These are phyloP conservation scores for Adiantum capillusveneris DNA, from an alignment of 75 land plant species.

Conservation along the genomic window DNA sequence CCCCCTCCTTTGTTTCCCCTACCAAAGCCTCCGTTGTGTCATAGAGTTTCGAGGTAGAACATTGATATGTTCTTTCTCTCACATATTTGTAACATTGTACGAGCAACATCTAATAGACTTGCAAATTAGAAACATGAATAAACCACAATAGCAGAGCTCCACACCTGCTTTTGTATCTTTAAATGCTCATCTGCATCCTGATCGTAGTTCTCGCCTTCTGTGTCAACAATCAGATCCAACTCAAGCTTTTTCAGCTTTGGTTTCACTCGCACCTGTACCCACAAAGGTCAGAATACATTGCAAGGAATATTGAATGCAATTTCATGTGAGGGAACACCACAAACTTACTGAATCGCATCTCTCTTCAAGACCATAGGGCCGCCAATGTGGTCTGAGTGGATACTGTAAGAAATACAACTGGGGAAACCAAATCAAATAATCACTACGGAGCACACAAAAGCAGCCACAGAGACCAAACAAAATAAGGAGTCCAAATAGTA, in stretches of 20 bases:
- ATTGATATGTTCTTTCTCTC: no score
- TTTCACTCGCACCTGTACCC: conserved; percentile 55
- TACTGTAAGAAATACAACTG: conserved; percentile 75
- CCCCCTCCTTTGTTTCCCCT: no score
- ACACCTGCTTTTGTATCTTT: conserved; percentile 45
- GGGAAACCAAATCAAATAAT: not conserved
- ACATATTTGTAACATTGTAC: no score
- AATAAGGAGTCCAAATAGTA: no score
- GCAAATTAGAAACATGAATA: not conserved
- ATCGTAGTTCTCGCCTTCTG: conserved; percentile 41
- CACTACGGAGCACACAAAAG: conserved; percentile 4
- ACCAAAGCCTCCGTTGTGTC: no score
- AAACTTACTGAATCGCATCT: conserved; percentile 57
- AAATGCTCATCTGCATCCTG: conserved; percentile 19
- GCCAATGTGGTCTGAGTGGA: conserved; percentile 63
- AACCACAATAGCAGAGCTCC: not conserved
- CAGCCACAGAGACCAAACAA: not conserved
- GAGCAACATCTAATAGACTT: no score
- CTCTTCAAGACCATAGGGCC: conserved; percentile 68
- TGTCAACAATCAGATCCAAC: conserved; percentile 57
- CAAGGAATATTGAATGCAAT: not conserved
- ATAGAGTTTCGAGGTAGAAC: no score
- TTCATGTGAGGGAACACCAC: no score
- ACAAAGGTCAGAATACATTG: not conserved
- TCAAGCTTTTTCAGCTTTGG: conserved; percentile 49